These are phyloP conservation scores for Proliferodiscus dingleyae DNA, from an alignment of 2,329 filamentous ascomycete species.

Conservation along the genomic window DNA sequence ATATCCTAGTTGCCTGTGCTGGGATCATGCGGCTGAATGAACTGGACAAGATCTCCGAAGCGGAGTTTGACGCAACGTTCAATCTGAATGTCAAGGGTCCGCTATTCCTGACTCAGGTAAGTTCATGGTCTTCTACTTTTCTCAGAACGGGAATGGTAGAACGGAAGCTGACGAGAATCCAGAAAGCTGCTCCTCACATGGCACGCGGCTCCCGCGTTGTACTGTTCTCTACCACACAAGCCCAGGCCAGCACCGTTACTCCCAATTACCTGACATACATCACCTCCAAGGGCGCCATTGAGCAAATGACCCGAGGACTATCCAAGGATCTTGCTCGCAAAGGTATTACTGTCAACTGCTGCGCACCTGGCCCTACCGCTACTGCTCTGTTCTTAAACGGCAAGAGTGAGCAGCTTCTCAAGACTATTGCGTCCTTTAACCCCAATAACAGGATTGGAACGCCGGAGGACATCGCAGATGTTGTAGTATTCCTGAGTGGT, in stretches of 20 bases:
- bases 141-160: neutral
- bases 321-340: slow-evolving; percentile 46
- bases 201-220: slow-evolving; percentile 43
- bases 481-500: slow-evolving; percentile 36
- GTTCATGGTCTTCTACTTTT: slow-evolving; percentile 3
- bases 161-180: neutral
- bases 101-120: slow-evolving; percentile 45
- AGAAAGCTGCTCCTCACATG: slow-evolving; percentile 51
- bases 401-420: slow-evolving; percentile 36
- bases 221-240: slow-evolving; percentile 45
- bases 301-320: slow-evolving; percentile 46
- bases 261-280: slow-evolving; percentile 43
- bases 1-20: slow-evolving; percentile 54
- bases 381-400: slow-evolving; percentile 47
- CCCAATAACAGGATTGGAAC: slow-evolving; percentile 42
- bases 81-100: slow-evolving; percentile 54
- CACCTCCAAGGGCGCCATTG: slow-evolving; percentile 48
- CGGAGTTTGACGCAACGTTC: slow-evolving; percentile 45
- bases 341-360: slow-evolving; percentile 45
- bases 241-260: slow-evolving; percentile 34
- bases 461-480: slow-evolving; percentile 44
- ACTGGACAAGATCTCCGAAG: slow-evolving; percentile 45
- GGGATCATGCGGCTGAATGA: slow-evolving; percentile 46
- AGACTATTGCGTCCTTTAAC: slow-evolving; percentile 36
- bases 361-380: slow-evolving; percentile 47